phyloP scores from a whole-genome alignment of 805 yeast genomes.

The Ogataea glucozyma region DNA sequence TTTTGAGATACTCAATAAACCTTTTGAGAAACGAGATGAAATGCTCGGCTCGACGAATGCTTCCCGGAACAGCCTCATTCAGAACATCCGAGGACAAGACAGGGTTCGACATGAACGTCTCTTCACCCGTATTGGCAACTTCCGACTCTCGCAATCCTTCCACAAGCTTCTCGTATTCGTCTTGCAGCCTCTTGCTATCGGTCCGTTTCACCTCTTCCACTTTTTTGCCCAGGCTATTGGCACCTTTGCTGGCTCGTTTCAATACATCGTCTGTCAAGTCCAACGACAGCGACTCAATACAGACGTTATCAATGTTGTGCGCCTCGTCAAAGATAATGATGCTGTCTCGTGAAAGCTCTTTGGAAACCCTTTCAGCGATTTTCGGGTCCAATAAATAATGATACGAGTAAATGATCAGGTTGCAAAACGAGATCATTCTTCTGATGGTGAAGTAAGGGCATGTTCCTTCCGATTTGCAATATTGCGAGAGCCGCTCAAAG shows the following conservation, averaged over 20 bases:
- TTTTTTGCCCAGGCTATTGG: slow-evolving; percentile 70
- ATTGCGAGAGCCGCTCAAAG: slow-evolving; percentile 76
- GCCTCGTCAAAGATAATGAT: slow-evolving; percentile 98
- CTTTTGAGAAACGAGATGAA: slow-evolving; percentile 90
- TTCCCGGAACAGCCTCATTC: slow-evolving; percentile 95
- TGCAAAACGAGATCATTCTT: slow-evolving; percentile 94
- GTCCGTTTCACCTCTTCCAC: slow-evolving; percentile 82
- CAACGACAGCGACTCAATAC: slow-evolving; percentile 90
- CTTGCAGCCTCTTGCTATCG: slow-evolving; percentile 81
- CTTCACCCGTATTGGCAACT: slow-evolving; percentile 55
- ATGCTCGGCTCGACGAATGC: slow-evolving; percentile 95
- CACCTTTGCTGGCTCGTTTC: slow-evolving; percentile 85
- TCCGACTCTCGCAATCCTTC: slow-evolving; percentile 87
- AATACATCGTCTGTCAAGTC: slow-evolving; percentile 90
- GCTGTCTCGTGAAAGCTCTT: slow-evolving; percentile 86
- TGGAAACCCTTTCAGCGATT: slow-evolving; percentile 92
- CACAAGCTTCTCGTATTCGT: slow-evolving; percentile 88
- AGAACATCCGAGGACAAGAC: slow-evolving; percentile 81
- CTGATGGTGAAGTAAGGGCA: slow-evolving; percentile 98
- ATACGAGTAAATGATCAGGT: slow-evolving; percentile 91
- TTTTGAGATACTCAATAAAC: slow-evolving; percentile 90
- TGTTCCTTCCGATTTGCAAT: slow-evolving; percentile 75
- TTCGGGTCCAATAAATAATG: slow-evolving; percentile 96
- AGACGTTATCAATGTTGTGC: slow-evolving; percentile 97
- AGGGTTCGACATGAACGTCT: slow-evolving; percentile 82